Base-by-base conservation (phyloP, 164 flowering plant species). In the Warburgia ugandensis region DNA sequence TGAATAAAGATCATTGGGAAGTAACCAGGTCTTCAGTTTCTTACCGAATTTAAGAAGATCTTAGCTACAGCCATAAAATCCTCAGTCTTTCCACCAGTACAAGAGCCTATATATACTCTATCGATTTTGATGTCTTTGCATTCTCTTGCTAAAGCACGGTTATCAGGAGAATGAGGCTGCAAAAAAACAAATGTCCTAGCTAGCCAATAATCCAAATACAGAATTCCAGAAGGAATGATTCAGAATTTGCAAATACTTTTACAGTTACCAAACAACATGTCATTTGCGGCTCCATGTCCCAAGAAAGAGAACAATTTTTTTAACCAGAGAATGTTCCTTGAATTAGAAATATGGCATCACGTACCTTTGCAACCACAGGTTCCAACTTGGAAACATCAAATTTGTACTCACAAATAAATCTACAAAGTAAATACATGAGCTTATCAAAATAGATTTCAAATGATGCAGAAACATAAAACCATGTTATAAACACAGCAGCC, bases 141-240 rank as follows among this genome's bases (percentile, higher is more conserved):
- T 61, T 94, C 99, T 75, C 99, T 75, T 36, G 95, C 99, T 47
- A 83, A 71, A 42, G 83, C 97, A 45, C 99, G 87, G 45, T 94
- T 94, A 71, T 89, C 99, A 30, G 99, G 97, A 66, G 97, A 89
- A 70, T 92, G 97, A 56, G 99, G 99, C 99, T 92, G 83, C 68
- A 80, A 60, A 48, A n/a, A 23, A 4, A 53, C 17, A 19, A 21
- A 53, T 48, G 47, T 4, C 13, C 21, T 1, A 17, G n/a, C n/a
- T n/a, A n/a, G n/a, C n/a, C n/a, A n/a, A n/a, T n/a, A n/a, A n/a
- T n/a, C n/a, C n/a, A n/a, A n/a, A n/a, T n/a, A n/a, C n/a, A n/a
- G n/a, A n/a, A n/a, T n/a, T n/a, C n/a, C n/a, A n/a, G n/a, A n/a
- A n/a, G n/a, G n/a, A n/a, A n/a, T n/a, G n/a, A n/a, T n/a, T n/a